Percentiles rank a stretch among this genome's conserved stretches.
Evolutionary conservation across 2,329 filamentous ascomycete species (phyloP).

Genomic region (Penicillium sp.): DNA sequence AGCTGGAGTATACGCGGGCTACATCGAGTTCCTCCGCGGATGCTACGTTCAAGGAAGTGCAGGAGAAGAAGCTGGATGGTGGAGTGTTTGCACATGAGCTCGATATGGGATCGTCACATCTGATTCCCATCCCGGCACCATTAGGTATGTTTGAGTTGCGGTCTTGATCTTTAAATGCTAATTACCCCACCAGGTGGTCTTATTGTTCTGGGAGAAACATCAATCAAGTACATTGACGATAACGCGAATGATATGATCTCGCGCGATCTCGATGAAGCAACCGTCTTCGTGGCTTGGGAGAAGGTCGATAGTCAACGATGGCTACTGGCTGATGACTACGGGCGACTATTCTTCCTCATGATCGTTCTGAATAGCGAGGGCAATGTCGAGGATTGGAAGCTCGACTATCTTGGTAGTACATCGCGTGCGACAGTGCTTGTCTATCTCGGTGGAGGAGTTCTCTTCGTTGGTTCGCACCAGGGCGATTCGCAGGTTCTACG

Average conservation of each 20-base stretch:
- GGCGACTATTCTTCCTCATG: slow-evolving; percentile 78
- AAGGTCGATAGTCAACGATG: slow-evolving; percentile 77
- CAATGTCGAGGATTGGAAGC: slow-evolving; percentile 69
- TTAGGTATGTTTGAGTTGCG: slow-evolving; percentile 42
- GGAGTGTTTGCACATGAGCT: slow-evolving; percentile 50
- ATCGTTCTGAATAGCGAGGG: slow-evolving; percentile 64
- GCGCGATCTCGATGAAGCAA: slow-evolving; percentile 66
- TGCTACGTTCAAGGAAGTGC: slow-evolving; percentile 54
- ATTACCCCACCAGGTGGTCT: slow-evolving; percentile 57
- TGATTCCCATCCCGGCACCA: slow-evolving; percentile 61
- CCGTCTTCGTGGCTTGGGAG: slow-evolving; percentile 90
- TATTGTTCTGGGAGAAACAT: slow-evolving; percentile 74
- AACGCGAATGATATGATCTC: slow-evolving; percentile 66
- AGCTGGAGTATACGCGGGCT: slow-evolving; percentile 52
- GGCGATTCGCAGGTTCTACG: slow-evolving; percentile 83
- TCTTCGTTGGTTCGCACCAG: slow-evolving; percentile 90
- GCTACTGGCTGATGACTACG: slow-evolving; percentile 90
- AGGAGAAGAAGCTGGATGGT: slow-evolving; percentile 33
- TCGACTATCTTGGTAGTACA: slow-evolving; percentile 65
- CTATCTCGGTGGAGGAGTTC: slow-evolving; percentile 64
- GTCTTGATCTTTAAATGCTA: slow-evolving; percentile 53
- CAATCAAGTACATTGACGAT: slow-evolving; percentile 81
- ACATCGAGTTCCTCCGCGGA: slow-evolving; percentile 47
- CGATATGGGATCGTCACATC: slow-evolving; percentile 59
- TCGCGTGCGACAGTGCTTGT: slow-evolving; percentile 76